Base-by-base conservation (phyloP, 352 stramenopile genomes). In the Phytopythium helicoides region DNA sequence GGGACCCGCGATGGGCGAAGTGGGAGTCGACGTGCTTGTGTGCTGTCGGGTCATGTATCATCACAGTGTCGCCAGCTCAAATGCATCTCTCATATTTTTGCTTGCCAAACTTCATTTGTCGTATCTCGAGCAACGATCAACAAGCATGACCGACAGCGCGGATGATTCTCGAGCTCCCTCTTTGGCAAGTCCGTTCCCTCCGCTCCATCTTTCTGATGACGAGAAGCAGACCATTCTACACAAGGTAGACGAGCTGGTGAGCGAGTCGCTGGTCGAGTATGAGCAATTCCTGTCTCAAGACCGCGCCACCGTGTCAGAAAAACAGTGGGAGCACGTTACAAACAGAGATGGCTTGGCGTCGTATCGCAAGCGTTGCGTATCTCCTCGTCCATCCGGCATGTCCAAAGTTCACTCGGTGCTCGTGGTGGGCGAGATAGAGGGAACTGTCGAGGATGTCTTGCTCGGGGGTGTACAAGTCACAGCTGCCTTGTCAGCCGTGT, bases 221-320 rank as follows among this genome's bases (percentile, higher is more conserved):
- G 70, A 75, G 28, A 56, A 66, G 28, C 52, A 68, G 22, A 31
- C 37, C 14, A 34, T 81, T 6, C 18, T 62, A 11, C 37, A 68
- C 2, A 35, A 70, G 15, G 26, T 59, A 14, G 47, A 66, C 23
- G 19, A 41, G 3, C 47, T 81, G 15, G 25, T 73, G 18, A 16
- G 41, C 1, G 47, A 66, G 1, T 51, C 56, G 39, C 53, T 63
- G 6, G 35, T 39, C 5, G 49, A 75, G 31, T 75, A 66, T 38
- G 70, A 76, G 22, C 15, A 15, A 1, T 52, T 72, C 19, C 18
- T 63, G 16, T 11, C 39, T 22, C 22, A 44, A 12, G n/a, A 60
- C 37, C 39, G 53, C 23, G 54, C 56, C 18, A 34, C 53, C 8
- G 58, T 81, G 12, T 37, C 44, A 3, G 26, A 50, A 1, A 0